These are phyloP conservation scores for Plantago ovata DNA, from an alignment of 257 asterid species.

Conservation along the genomic window DNA sequence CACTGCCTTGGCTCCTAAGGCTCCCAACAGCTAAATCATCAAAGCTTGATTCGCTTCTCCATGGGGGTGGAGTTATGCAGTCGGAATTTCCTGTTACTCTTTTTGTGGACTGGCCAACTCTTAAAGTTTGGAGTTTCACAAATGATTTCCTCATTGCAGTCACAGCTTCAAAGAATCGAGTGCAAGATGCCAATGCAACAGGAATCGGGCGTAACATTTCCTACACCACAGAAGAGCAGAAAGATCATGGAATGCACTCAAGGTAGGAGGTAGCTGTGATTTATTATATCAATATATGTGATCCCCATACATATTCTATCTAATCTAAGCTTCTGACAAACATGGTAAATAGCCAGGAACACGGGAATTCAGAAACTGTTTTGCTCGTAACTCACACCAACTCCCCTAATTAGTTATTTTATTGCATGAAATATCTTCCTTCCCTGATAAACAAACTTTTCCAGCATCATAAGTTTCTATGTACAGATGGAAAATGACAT, in stretches of 20 bases:
- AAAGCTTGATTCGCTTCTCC: slow-evolving; percentile 64
- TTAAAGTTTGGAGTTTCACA: slow-evolving; percentile 71
- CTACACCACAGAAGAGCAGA: slow-evolving; percentile 28
- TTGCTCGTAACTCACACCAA: too few species aligned
- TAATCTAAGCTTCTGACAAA: too few species aligned
- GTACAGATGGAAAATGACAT: too few species aligned
- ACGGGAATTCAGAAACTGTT: too few species aligned
- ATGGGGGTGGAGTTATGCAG: slow-evolving; percentile 60
- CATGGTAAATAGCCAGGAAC: too few species aligned
- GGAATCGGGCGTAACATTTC: slow-evolving; percentile 98
- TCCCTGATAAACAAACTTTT: too few species aligned
- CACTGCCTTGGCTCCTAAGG: slow-evolving; percentile 37
- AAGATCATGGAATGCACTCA: neutral
- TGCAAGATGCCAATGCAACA: slow-evolving; percentile 92
- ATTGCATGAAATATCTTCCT: too few species aligned
- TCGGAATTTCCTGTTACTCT: slow-evolving; percentile 48
- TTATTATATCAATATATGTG: neutral
- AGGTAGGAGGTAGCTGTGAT: slow-evolving; percentile 2
- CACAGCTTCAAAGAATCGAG: slow-evolving; percentile 92
- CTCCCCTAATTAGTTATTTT: too few species aligned
- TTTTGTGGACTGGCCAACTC: slow-evolving; percentile 66
- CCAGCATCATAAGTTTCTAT: too few species aligned
- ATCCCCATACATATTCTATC: neutral
- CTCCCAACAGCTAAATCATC: slow-evolving; percentile 47
- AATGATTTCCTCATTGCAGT: slow-evolving; percentile 92